Evolutionary conservation across 306 rosid genomes (phyloP).

Genomic region (Quercus dentata): DNA sequence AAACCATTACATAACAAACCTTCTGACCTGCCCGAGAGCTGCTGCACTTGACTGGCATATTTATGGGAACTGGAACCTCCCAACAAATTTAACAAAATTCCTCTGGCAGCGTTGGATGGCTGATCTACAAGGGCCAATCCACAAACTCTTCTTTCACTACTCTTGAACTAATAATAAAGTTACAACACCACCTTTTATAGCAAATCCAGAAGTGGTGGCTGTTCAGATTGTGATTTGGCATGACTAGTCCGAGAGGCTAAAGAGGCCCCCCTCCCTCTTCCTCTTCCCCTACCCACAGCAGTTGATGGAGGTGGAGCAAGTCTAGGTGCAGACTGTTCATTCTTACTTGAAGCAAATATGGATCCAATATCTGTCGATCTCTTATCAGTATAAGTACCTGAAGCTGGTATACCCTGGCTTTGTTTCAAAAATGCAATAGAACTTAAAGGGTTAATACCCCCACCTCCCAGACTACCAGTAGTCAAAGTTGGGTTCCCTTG

Average conservation of each 20-base stretch:
- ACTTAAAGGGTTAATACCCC: constrained; percentile 36
- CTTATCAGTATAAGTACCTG: constrained; percentile 34
- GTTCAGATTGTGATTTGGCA: constrained; percentile 51
- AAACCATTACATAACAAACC: constrained; percentile 42
- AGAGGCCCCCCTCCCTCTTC: constrained; percentile 63
- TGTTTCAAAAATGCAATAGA: constrained; percentile 63
- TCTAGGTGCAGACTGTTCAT: constrained; percentile 60
- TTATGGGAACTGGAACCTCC: constrained; percentile 25
- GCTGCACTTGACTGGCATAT: constrained; percentile 31
- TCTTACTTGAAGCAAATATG: constrained; percentile 73
- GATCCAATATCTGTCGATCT: constrained; percentile 71
- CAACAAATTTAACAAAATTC: constrained; percentile 34
- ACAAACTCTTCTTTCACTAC: constrained; percentile 25
- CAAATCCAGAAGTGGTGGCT: constrained; percentile 85
- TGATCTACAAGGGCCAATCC: constrained; percentile 28
- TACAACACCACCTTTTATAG: constrained; percentile 43
- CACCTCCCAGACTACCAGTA: constrained; percentile 37
- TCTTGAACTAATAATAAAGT: constrained; percentile 4
- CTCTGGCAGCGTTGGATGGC: constrained; percentile 33
- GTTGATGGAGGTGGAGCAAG: constrained; percentile 97
- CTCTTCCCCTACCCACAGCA: constrained; percentile 86
- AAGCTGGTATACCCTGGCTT: constrained; percentile 45
- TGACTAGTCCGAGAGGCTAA: constrained; percentile 50
- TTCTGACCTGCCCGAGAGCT: constrained; percentile 18
- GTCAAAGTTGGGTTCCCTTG: constrained; percentile 40